A percentile compares a stretch with the other conserved stretches of the same genome.
Evolutionary conservation across 257 asterid species (phyloP).

Genomic region (Paulownia fortunei): DNA sequence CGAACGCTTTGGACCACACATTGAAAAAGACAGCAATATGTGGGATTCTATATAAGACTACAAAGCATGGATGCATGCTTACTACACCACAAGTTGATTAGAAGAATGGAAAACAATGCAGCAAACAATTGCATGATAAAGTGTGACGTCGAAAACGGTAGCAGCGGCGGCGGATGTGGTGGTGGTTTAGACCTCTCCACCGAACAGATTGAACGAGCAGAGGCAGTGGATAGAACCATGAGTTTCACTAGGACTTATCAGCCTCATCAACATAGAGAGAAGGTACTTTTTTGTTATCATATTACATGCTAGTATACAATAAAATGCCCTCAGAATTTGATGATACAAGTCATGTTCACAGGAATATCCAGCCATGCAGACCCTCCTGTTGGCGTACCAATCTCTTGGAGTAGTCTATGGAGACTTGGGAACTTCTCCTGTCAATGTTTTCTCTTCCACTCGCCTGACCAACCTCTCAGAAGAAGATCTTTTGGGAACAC

Average conservation of each 20-base stretch:
- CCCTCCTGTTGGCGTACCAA: slow-evolving; percentile 63
- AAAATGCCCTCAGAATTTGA: neutral
- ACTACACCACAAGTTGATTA: slow-evolving; percentile 7
- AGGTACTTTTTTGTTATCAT: slow-evolving; percentile 24
- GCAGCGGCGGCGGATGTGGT: neutral
- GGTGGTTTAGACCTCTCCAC: slow-evolving; percentile 16
- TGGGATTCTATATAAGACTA: neutral
- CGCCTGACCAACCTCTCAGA: slow-evolving; percentile 49
- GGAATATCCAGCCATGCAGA: slow-evolving; percentile 57
- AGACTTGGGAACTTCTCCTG: slow-evolving; percentile 82
- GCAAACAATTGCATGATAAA: slow-evolving; percentile 12
- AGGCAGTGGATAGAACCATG: slow-evolving; percentile 32
- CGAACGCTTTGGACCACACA: neutral
- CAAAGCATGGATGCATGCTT: neutral
- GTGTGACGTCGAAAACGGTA: slow-evolving; percentile 29
- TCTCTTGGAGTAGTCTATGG: slow-evolving; percentile 78
- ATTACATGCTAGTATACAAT: neutral
- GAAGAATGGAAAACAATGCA: neutral
- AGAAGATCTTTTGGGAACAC: slow-evolving; percentile 68
- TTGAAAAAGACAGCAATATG: neutral
- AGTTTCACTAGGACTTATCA: slow-evolving; percentile 42
- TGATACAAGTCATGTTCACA: neutral
- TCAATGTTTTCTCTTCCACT: slow-evolving; percentile 71
- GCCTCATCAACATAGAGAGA: slow-evolving; percentile 33
- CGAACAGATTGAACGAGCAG: slow-evolving; percentile 13